Evolutionary conservation across 2,329 filamentous ascomycete genomes (phyloP), one percentile per base, ranked within the genome.

Genomic region (Sporothrix pallida): DNA sequence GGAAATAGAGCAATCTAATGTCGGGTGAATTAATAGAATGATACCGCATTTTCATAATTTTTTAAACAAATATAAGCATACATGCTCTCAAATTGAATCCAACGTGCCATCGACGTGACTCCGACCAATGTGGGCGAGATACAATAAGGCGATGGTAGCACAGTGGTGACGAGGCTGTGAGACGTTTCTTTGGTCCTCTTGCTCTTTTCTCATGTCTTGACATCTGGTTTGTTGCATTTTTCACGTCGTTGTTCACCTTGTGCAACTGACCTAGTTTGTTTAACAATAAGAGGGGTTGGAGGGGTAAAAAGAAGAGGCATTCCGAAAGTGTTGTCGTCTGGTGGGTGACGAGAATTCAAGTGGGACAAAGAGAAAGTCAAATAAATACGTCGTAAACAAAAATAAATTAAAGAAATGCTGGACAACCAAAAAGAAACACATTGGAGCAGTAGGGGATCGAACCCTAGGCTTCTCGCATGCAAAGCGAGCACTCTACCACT

Each of bases 1-100:
- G 60, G 60, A n/a, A 46, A 63, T 63, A 63, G 60, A 44, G 60
- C 60, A 63, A 63, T 44, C 60, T 63, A 42, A 46, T 20, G 60
- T 63, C 15, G 2, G n/a, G 52, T 23, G n/a, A 26, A 23, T 3
- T 56, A 56, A 60, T 60, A 60, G 56, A 60, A 60, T 37, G 26
- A 60, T 60, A 37, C 26, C n/a, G 20, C n/a, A 50, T 50, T 50
- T 50, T 20, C 52, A 52, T 52, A 15, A n/a, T 56, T 56, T 56
- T 56, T 56, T 26, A 2, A n/a, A 52, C 15, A 60, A 60, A 17
- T 13, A n/a, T 23, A 60, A 37, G 13, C 13, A 37, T 37, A 37
- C 31, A 37, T 37, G 31, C 31, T 37, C 31, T 37, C 31, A 37
- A 37, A 37, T 37, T 37, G 7, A 37, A 37, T 37, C 7, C 31